Evolutionary conservation across 768 basidiomycete genomes (phyloP).

Genomic region (Mycena vulgaris): DNA sequence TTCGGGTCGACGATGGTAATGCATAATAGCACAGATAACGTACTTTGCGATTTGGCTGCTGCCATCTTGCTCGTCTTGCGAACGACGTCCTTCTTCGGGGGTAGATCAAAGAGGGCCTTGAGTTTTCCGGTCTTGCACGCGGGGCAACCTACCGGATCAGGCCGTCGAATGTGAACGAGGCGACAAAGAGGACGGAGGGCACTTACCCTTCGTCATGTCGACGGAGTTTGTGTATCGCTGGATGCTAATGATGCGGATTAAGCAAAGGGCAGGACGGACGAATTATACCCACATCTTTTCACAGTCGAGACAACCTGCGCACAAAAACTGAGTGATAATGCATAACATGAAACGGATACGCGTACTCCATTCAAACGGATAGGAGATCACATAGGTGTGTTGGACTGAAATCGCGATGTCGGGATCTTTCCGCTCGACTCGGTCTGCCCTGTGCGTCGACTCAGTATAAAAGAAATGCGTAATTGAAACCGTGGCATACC

Average conservation of each 20-base stretch:
- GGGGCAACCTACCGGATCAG: slow-evolving; percentile 69
- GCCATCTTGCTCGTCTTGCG: slow-evolving; percentile 60
- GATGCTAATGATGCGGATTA: not conserved
- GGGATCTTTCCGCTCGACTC: slow-evolving; percentile 77
- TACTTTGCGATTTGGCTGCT: slow-evolving; percentile 63
- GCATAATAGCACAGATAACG: not conserved
- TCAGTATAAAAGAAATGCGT: not conserved
- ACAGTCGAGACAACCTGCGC: slow-evolving; percentile 75
- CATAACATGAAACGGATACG: slow-evolving; percentile 21
- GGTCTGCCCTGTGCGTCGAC: slow-evolving; percentile 69
- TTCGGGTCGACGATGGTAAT: not conserved
- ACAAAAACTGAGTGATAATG: slow-evolving; percentile 21
- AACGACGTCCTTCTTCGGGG: slow-evolving; percentile 52
- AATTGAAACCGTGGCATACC: not conserved
- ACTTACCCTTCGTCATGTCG: slow-evolving; percentile 2
- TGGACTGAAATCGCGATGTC: slow-evolving; percentile 84
- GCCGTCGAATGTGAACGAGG: not conserved
- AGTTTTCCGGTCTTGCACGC: slow-evolving; percentile 74
- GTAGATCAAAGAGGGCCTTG: slow-evolving; percentile 65
- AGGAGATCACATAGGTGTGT: slow-evolving; percentile 84
- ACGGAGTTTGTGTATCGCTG: slow-evolving; percentile 18
- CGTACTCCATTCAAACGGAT: slow-evolving; percentile 81
- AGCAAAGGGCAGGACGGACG: not conserved
- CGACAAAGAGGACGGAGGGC: not conserved
- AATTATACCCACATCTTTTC: slow-evolving; percentile 66